Conservation (phyloP, 345 rosid genomes). For the Aethionema arabicum region DNA sequence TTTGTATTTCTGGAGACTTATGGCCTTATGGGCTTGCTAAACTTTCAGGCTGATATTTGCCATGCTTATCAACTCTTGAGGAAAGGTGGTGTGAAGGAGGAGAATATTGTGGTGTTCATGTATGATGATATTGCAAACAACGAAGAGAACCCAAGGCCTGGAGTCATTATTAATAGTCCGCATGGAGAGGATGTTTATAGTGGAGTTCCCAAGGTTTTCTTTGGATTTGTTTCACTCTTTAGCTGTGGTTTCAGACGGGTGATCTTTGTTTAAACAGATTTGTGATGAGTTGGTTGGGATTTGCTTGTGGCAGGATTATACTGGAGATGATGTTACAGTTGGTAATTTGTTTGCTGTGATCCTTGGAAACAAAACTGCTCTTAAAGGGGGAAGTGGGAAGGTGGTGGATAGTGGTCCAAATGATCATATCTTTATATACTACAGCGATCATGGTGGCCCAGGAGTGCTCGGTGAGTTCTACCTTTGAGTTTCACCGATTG, state of each 20-base stretch:
- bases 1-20: constrained; percentile 3
- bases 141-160: constrained; percentile 81
- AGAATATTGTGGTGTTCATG: constrained; percentile 86
- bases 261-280: neutral
- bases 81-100: constrained; percentile 87
- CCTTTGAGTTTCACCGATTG: neutral
- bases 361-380: constrained; percentile 79
- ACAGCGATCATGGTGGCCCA: constrained; percentile 92
- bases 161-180: constrained; percentile 75
- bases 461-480: constrained; percentile 84
- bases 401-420: constrained; percentile 89
- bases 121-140: constrained; percentile 82
- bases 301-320: constrained; percentile 45
- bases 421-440: constrained; percentile 88
- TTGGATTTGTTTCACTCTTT: neutral
- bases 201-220: constrained; percentile 79
- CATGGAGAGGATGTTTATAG: constrained; percentile 75
- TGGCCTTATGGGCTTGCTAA: constrained; percentile 1
- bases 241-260: neutral
- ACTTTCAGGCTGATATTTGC: constrained; percentile 76
- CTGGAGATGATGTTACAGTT: constrained; percentile 73
- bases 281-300: neutral
- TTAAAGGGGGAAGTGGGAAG: constrained; percentile 88
- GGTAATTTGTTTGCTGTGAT: constrained; percentile 72
- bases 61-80: constrained; percentile 89